Conservation (phyloP, 495 filamentous ascomycete genomes). For the Articulospora tetracladia region DNA sequence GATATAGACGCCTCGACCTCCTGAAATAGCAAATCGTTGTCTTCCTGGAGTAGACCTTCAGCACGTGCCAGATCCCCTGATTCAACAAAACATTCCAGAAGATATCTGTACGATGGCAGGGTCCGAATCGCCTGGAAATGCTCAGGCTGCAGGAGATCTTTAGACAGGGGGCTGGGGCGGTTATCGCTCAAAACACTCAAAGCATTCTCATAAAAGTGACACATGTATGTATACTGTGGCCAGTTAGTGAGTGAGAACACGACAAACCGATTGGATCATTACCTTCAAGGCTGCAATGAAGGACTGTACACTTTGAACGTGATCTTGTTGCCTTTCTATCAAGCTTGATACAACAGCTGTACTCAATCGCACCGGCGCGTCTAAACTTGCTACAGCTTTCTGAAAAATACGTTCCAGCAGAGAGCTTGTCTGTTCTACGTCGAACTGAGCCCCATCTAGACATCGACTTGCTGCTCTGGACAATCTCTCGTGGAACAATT, state of each 20-base stretch:
- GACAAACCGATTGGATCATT: slow-evolving; percentile 11
- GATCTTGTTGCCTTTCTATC: slow-evolving; percentile 75
- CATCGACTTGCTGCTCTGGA: slow-evolving; percentile 67
- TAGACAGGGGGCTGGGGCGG: slow-evolving; percentile 21
- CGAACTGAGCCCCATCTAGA: slow-evolving; percentile 76
- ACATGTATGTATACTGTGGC: slow-evolving; percentile 85
- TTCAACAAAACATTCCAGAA: slow-evolving; percentile 35
- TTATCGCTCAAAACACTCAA: slow-evolving; percentile 59
- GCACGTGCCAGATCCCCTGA: slow-evolving; percentile 2
- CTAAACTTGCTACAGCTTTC: slow-evolving; percentile 51
- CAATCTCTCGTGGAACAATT: slow-evolving; percentile 81
- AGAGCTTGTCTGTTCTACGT: slow-evolving; percentile 71
- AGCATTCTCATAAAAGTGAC: slow-evolving; percentile 89
- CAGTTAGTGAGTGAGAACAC: not conserved
- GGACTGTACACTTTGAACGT: slow-evolving; percentile 79
- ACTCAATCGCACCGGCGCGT: slow-evolving; percentile 63
- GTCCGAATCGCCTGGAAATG: slow-evolving; percentile 75
- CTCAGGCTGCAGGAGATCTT: slow-evolving; percentile 41
- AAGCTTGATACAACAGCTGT: slow-evolving; percentile 56
- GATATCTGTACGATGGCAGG: slow-evolving; percentile 70
- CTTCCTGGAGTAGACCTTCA: slow-evolving; percentile 24
- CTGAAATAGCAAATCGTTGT: slow-evolving; percentile 17
- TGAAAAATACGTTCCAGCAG: slow-evolving; percentile 78
- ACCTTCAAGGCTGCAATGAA: slow-evolving; percentile 82
- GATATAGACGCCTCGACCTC: slow-evolving; percentile 24